Conservation (phyloP, 225 moss, liverwort and hornwort species). For the Sphagnum tenellum region DNA sequence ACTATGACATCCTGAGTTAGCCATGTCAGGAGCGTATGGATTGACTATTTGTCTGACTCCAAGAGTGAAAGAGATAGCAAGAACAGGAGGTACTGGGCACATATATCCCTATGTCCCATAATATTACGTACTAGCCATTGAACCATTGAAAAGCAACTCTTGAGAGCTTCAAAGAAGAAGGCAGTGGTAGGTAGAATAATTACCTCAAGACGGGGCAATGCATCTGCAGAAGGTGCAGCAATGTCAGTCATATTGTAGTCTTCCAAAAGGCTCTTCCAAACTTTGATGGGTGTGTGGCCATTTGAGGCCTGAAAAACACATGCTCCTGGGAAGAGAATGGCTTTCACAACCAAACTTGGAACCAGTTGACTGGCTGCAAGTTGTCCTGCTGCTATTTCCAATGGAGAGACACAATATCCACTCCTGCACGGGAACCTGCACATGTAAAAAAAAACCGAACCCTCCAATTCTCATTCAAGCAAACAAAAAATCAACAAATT, state of each 20-base stretch:
- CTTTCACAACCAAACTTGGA: slow-evolving; percentile 18
- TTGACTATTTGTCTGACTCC: too few relatives aligned
- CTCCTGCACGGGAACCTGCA: slow-evolving; percentile 46
- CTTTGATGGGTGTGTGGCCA: slow-evolving; percentile 21
- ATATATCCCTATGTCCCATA: too few relatives aligned
- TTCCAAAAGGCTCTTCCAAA: slow-evolving; percentile 37
- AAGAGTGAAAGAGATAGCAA: too few relatives aligned
- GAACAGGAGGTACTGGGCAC: too few relatives aligned
- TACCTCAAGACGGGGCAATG: slow-evolving; percentile 46
- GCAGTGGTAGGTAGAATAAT: background rate
- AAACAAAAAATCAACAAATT: too few relatives aligned
- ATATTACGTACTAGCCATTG: too few relatives aligned
- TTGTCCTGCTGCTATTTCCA: slow-evolving; percentile 42
- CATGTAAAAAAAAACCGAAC: background rate
- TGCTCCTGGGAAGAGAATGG: slow-evolving; percentile 50
- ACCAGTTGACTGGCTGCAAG: slow-evolving; percentile 22
- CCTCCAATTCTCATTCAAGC: background rate
- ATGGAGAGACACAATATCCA: slow-evolving; percentile 36
- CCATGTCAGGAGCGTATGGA: too few relatives aligned
- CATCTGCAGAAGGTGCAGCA: slow-evolving; percentile 5
- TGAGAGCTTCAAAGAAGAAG: too few relatives aligned
- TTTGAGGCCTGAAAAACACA: slow-evolving; percentile 17
- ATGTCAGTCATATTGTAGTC: slow-evolving; percentile 46
- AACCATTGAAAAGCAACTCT: too few relatives aligned
- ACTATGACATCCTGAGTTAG: too few relatives aligned